Percentiles rank a stretch among this genome's conserved stretches.
These are phyloP conservation scores for Pilatotrama ljubarskyi DNA, from an alignment of 768 basidiomycete species.

Conservation along the genomic window DNA sequence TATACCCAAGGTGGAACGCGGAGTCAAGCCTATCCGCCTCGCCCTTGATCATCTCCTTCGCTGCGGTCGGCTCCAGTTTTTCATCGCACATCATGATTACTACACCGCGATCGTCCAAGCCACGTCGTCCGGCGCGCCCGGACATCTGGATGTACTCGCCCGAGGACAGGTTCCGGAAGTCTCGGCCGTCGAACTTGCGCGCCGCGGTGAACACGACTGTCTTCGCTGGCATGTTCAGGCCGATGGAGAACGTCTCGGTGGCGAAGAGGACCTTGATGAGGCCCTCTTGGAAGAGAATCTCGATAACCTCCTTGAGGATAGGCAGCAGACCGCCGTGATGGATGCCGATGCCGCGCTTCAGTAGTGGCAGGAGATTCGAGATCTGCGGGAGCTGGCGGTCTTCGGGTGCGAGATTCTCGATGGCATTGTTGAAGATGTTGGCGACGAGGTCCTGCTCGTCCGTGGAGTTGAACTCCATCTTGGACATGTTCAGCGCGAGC, in stretches of 20 bases:
- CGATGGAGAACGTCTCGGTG: constrained; percentile 98
- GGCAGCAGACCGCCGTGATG: constrained; percentile 98
- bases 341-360: constrained; percentile 95
- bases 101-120: constrained; percentile 96
- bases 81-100: constrained; percentile 99
- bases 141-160: constrained; percentile 99
- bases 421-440: constrained; percentile 93
- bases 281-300: constrained; percentile 98
- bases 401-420: constrained; percentile 81
- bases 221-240: constrained; percentile 99
- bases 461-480: constrained; percentile 90
- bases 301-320: constrained; percentile 97
- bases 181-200: constrained; percentile 94
- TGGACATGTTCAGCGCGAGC: constrained; percentile 88
- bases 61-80: constrained; percentile 88
- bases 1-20: constrained; percentile 98
- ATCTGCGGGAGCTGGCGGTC: constrained; percentile 94
- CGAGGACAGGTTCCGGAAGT: constrained; percentile 89
- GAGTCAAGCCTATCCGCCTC: constrained; percentile 96
- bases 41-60: constrained; percentile 97
- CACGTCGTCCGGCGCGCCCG: constrained; percentile 94
- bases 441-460: constrained; percentile 88
- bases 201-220: constrained; percentile 97
- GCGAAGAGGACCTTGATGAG: constrained; percentile 98
- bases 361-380: constrained; percentile 84